Evolutionary conservation across 345 rosid genomes (phyloP).

Genomic region (Moricandia moricandioides): DNA sequence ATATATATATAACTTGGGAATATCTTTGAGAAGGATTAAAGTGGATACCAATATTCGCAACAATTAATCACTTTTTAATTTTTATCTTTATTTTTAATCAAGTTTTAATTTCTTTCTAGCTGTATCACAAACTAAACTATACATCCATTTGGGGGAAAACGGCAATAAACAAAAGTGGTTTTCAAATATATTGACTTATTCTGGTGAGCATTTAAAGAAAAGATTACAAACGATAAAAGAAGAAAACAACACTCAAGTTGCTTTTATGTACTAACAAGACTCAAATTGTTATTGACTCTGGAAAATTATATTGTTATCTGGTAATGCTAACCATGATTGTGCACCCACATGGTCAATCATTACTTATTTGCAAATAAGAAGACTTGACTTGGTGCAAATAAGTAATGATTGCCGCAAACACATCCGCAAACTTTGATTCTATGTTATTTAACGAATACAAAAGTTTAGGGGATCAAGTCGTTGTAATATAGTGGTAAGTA

Average conservation of each 20-base stretch:
- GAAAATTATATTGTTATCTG: not conserved
- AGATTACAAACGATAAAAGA: not conserved
- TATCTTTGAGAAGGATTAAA: not conserved
- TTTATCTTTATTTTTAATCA: not conserved
- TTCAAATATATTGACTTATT: not conserved
- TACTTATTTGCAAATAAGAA: not conserved
- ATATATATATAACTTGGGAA: too few species aligned
- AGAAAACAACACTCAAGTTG: not conserved
- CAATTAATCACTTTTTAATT: not conserved
- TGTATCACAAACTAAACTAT: not conserved
- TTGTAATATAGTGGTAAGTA: too few species aligned
- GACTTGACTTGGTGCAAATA: not conserved
- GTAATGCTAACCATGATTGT: conserved; percentile 22
- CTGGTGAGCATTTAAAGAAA: not conserved
- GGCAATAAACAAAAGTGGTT: not conserved
- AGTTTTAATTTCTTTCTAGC: too few species aligned
- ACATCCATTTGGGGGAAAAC: not conserved
- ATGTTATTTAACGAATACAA: too few species aligned
- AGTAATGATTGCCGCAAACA: too few species aligned
- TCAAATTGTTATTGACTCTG: not conserved
- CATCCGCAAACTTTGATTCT: too few species aligned
- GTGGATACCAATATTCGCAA: not conserved
- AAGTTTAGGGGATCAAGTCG: too few species aligned
- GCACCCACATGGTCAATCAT: not conserved
- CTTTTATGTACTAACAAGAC: too few species aligned